Evolutionary conservation across 371 early-diverging fungal species (phyloP).

Genomic region (Syncephalastrum contaminatum): DNA sequence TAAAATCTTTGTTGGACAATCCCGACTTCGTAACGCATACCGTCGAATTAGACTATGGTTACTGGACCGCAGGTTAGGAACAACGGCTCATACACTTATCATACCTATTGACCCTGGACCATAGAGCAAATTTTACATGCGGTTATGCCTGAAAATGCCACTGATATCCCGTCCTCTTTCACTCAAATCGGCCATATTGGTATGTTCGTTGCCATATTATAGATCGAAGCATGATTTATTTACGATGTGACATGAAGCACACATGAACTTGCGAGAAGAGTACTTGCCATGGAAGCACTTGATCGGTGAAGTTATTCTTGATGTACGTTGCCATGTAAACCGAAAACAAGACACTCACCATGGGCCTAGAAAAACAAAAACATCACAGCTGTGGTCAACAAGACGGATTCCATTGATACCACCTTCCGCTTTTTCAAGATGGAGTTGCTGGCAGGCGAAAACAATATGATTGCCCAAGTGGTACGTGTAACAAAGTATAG

Average conservation of each 20-base stretch:
- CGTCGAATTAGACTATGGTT: conserved; percentile 67
- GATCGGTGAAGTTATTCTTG: conserved; percentile 94
- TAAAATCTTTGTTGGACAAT: conserved; percentile 21
- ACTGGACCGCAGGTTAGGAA: conserved; percentile 75
- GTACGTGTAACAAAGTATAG: conserved; percentile 35
- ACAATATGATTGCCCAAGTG: conserved; percentile 84
- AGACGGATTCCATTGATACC: conserved; percentile 91
- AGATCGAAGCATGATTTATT: background rate
- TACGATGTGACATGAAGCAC: conserved; percentile 55
- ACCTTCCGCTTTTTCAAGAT: conserved; percentile 95
- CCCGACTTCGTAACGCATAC: conserved; percentile 50
- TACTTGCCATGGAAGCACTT: conserved; percentile 85
- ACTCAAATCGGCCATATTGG: conserved; percentile 97
- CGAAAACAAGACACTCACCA: background rate
- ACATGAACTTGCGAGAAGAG: conserved; percentile 93
- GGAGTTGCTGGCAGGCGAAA: conserved; percentile 93
- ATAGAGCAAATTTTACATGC: conserved; percentile 88
- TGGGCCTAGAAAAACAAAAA: conserved; percentile 81
- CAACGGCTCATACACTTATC: background rate
- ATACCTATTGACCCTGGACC: background rate
- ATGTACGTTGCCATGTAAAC: conserved; percentile 52
- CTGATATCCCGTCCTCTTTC: conserved; percentile 86
- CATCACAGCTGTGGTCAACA: conserved; percentile 94
- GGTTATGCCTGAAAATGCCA: conserved; percentile 80
- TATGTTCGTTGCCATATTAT: background rate